Conservation (phyloP, 352 stramenopile genomes). For the Plasmopara halstedii region DNA sequence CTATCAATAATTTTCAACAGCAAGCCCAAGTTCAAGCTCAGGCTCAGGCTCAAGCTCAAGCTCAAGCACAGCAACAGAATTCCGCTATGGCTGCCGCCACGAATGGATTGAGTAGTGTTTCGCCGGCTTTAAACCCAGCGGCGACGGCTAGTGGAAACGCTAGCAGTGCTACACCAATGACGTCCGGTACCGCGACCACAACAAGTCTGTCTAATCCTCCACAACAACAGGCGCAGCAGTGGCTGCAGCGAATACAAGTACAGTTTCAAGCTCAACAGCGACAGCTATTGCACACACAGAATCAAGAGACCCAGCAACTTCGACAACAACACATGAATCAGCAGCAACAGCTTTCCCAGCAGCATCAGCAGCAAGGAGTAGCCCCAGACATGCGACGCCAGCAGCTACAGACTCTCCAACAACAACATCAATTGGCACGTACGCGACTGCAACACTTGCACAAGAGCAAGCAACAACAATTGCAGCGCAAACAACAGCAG, state of each 20-base stretch:
- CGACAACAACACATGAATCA: constrained; percentile 69
- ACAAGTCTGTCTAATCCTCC: constrained; percentile 30
- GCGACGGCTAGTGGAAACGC: constrained; percentile 21
- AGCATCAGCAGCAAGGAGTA: constrained; percentile 60
- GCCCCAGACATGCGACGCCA: constrained; percentile 51
- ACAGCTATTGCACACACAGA: constrained; percentile 58
- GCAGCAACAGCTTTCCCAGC: constrained; percentile 62
- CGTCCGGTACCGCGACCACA: constrained; percentile 14
- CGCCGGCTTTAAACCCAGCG: constrained; percentile 23
- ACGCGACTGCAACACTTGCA: constrained; percentile 64
- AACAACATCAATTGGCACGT: constrained; percentile 63
- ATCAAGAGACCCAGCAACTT: constrained; percentile 72
- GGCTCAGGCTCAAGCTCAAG: constrained; percentile 28
- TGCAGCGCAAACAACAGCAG: constrained; percentile 77
- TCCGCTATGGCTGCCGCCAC: constrained; percentile 9
- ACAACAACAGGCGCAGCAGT: constrained; percentile 72
- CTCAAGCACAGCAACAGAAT: constrained; percentile 21
- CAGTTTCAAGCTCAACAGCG: constrained; percentile 78
- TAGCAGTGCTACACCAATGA: constrained; percentile 16
- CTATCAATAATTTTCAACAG: constrained; percentile 55
- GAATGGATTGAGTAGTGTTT: constrained; percentile 12
- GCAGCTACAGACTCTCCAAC: constrained; percentile 67
- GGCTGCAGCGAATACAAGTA: constrained; percentile 71
- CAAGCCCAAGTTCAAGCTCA: constrained; percentile 31
- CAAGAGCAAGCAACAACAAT: constrained; percentile 73